Conservation (phyloP, 148 eudicot genomes). For the Camellia sinensis region DNA sequence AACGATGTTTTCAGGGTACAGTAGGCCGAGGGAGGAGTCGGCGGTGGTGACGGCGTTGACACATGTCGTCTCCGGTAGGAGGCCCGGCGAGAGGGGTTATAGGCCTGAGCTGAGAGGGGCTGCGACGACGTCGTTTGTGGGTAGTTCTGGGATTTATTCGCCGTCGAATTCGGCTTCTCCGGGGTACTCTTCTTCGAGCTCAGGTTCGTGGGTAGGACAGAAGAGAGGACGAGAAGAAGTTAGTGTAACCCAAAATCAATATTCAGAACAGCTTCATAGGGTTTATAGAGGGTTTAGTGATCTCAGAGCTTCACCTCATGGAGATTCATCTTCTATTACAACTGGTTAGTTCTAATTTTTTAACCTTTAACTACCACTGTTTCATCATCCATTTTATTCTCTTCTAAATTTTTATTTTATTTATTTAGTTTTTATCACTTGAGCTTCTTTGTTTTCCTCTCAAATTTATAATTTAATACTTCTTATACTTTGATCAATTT, state of each 20-base stretch:
- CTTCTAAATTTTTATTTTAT: neutral
- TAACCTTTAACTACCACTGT: neutral
- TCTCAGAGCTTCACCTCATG: constrained; percentile 14
- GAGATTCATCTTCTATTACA: constrained; percentile 40
- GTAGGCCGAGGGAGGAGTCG: constrained; percentile 51
- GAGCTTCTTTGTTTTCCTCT: neutral
- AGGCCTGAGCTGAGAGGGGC: constrained; percentile 12
- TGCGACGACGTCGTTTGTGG: neutral
- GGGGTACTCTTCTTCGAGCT: constrained; percentile 26
- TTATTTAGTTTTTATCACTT: neutral
- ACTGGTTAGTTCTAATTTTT: constrained; percentile 18
- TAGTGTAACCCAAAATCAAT: neutral
- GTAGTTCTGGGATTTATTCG: constrained; percentile 16
- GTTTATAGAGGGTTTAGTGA: constrained; percentile 23
- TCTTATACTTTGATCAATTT: too few species aligned
- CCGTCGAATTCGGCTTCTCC: constrained; percentile 18
- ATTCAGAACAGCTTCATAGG: constrained; percentile 12
- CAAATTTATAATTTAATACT: neutral
- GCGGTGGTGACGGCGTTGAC: constrained; percentile 44
- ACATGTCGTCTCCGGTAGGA: constrained; percentile 14
- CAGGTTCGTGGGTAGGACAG: constrained; percentile 27
- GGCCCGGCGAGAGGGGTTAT: neutral
- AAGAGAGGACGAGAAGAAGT: constrained; percentile 32
- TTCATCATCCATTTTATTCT: neutral
- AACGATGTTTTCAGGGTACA: constrained; percentile 18